phyloP scores from a whole-genome alignment of 2,329 filamentous ascomycete species.

The Onygenales sp. region DNA sequence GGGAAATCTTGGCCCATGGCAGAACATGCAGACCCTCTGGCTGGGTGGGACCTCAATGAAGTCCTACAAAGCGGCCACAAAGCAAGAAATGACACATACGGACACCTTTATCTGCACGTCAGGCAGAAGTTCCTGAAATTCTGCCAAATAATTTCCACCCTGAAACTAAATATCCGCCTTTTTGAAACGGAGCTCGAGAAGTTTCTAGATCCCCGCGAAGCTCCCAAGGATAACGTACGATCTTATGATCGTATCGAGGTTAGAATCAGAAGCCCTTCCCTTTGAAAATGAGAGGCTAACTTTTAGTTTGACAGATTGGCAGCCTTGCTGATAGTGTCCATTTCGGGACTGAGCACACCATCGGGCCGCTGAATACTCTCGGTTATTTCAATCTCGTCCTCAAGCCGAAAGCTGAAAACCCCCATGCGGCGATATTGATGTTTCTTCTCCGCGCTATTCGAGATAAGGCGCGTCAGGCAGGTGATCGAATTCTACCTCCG shows the following conservation, averaged over 20 bases:
- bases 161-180: constrained; percentile 19
- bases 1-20: constrained; percentile 26
- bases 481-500: constrained; percentile 4
- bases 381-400: constrained; percentile 24
- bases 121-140: constrained; percentile 22
- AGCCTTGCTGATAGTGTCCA: constrained; percentile 28
- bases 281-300: neutral
- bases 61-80: constrained; percentile 12
- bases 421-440: constrained; percentile 32
- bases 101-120: constrained; percentile 29
- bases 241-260: constrained; percentile 34
- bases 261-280: neutral
- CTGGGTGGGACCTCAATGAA: constrained; percentile 27
- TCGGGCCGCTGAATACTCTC: constrained; percentile 19
- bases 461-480: constrained; percentile 7
- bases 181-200: constrained; percentile 9
- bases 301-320: constrained; percentile 20
- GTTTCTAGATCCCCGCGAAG: constrained; percentile 16
- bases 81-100: constrained; percentile 30
- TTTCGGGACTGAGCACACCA: constrained; percentile 8
- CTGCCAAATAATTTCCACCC: constrained; percentile 15
- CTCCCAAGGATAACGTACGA: constrained; percentile 2
- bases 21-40: constrained; percentile 27
- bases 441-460: constrained; percentile 32
- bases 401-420: constrained; percentile 22